Evolutionary conservation across 2,329 filamentous ascomycete genomes (phyloP), one percentile per base, ranked within the genome.

Genomic region (Chaetomium globosum): DNA sequence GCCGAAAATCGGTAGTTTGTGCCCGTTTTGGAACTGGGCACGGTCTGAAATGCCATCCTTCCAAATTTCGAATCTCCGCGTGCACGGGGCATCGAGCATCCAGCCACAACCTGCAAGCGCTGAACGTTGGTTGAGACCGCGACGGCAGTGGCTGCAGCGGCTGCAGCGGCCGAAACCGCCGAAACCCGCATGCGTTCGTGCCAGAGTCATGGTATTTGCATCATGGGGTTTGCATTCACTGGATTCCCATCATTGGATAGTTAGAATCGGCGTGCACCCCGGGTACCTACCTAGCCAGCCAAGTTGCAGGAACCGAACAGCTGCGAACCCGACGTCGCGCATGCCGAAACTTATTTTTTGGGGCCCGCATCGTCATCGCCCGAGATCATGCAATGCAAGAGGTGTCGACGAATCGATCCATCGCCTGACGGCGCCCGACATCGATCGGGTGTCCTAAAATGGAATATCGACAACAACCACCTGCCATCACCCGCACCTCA

Each of bases 401-500:
- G n/a, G 46, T 8, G 21, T 48, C 46, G 46, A 48, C 46, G 46
- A 48, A 48, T 48, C 46, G n/a, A 48, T 48, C 19, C 7, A 48
- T 10, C n/a, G 10, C n/a, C 46, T 5, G 28, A n/a, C 12, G 16
- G 23, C 9, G 8, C 26, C 23, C 52, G 52, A 54, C 26, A 21
- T 33, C 6, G 52, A 28, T 54, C 52, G 52, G 52, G 52, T 13
- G 16, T n/a, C 52, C 52, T 5, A 53, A 23, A 21, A 30, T 31
- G 26, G 8, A 23, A 10, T 48, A 48, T 21, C n/a, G n/a, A 21
- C 21, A 36, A n/a, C 23, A 4, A n/a, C n/a, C 13, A 33, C 54
- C 39, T 43, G n/a, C 13, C 39, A 43, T 43, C 39, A n/a, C 58
- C 54, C 46, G 57, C 48, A 67, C 55, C 59, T 64, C 46, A 60